A percentile compares a stretch with the other conserved stretches of the same genome.
Conservation (phyloP, 2,329 filamentous ascomycete species). For the Pseudogymnoascus sp. region DNA sequence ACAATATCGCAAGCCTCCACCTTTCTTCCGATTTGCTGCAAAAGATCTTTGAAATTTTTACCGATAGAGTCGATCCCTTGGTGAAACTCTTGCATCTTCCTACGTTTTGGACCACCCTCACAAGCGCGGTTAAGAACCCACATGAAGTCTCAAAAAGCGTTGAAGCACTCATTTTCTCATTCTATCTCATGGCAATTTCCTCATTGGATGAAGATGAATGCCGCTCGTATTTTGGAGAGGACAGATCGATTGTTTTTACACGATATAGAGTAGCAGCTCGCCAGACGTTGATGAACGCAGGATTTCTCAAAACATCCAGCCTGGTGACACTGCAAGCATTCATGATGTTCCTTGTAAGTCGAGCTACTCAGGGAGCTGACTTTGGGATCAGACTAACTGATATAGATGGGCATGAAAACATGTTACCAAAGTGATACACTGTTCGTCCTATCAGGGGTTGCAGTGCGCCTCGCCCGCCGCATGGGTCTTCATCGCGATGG, state of each 20-base stretch:
- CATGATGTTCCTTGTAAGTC: conserved; percentile 14
- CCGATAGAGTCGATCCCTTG: conserved; percentile 59
- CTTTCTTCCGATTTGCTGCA: conserved; percentile 9
- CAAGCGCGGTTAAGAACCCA: background rate
- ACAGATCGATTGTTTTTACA: conserved; percentile 8
- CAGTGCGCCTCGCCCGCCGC: conserved; percentile 14
- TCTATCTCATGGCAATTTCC: conserved; percentile 11
- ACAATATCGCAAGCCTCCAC: conserved; percentile 7
- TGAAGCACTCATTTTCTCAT: conserved; percentile 14
- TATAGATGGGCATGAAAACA: conserved; percentile 10
- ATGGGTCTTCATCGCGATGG: conserved; percentile 31
- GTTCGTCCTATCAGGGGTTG: conserved; percentile 13
- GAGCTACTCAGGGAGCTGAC: background rate
- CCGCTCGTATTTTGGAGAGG: conserved; percentile 10
- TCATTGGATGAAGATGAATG: conserved; percentile 14
- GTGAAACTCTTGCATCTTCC: conserved; percentile 60
- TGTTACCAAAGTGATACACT: conserved; percentile 11
- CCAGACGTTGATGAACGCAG: conserved; percentile 14
- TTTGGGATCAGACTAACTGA: background rate
- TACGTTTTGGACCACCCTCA: conserved; percentile 28
- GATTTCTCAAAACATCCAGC: conserved; percentile 14
- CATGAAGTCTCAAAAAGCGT: conserved; percentile 12
- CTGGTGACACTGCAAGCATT: conserved; percentile 15
- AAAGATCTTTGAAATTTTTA: conserved; percentile 58
- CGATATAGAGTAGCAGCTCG: conserved; percentile 13